Evolutionary conservation across 768 basidiomycete genomes (phyloP), one percentile per base, ranked within the genome.

Genomic region (Russula olivacea): DNA sequence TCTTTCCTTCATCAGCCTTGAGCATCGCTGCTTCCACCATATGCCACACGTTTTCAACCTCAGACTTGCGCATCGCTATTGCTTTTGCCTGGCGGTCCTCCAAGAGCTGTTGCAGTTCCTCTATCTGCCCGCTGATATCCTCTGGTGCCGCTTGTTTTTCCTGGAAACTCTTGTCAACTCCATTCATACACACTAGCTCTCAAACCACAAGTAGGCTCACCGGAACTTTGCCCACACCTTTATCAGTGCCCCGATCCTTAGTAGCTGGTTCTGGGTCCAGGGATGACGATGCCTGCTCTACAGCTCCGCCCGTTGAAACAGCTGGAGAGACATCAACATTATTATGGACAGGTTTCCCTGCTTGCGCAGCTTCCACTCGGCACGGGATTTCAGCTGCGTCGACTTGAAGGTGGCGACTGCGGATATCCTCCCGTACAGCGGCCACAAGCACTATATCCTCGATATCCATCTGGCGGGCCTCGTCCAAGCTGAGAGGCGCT

Each of bases 381-480:
- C 11, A 40, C 4, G 55, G 34, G 19, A 58, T 52, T 10, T 52
- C 49, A 4, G 49, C 41, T 17, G 23, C 7, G 2, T 32, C 32
- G 7, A 62, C 55, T 34, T 4, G 40, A 52, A 62, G 32, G 5
- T 7, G 4, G 4, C 11, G 17, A 15, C 28, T 30, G 7, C 55
- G 61, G 15, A 65, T 53, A 11, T 48, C 19, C 7, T 65, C 61
- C 48, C 61, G 55, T 3, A 61, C 38, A 30, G 40, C 25, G n/a
- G 64, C 51, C 12, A 65, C 55, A 4, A 61, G 43, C 8, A 65
- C 43, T 8, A 66, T 38, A 36, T 66, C 61, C 15, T 64, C 61
- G 3, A 53, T 58, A 21, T 10, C 2, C 65, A 66, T 63, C 23
- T 28, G 34, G 8, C 43, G 52, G 1, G 55, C 65, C 41, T 66